Evolutionary conservation across 2,329 filamentous ascomycete species (phyloP).

Genomic region (Aspergillus pseudoglaucus): DNA sequence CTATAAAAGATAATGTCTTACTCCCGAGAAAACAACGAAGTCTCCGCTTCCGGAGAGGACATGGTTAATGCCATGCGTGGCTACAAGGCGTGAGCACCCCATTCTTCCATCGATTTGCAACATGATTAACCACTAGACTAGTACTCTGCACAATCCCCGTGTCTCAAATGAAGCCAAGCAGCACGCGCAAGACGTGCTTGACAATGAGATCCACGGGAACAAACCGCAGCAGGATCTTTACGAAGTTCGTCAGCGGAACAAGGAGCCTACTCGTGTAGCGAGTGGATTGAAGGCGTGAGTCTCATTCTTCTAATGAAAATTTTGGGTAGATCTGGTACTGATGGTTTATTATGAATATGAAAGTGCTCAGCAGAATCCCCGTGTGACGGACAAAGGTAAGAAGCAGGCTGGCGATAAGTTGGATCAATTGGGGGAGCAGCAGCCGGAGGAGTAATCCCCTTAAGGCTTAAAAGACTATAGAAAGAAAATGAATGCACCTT

Average conservation of each 20-base stretch:
- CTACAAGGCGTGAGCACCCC: slow-evolving; percentile 13
- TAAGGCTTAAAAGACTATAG: neutral
- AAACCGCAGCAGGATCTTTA: slow-evolving; percentile 10
- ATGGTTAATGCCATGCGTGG: slow-evolving; percentile 13
- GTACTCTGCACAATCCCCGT: slow-evolving; percentile 13
- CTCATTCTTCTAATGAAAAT: neutral
- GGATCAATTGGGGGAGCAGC: slow-evolving; percentile 7
- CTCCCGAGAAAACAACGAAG: slow-evolving; percentile 6
- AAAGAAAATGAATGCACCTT: neutral
- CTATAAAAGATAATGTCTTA: slow-evolving; percentile 6
- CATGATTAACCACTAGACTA: neutral
- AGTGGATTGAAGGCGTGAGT: slow-evolving; percentile 16
- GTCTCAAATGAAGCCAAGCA: slow-evolving; percentile 18
- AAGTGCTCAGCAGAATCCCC: slow-evolving; percentile 14
- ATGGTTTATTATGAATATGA: neutral
- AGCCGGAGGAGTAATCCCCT: slow-evolving; percentile 2
- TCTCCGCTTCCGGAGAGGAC: slow-evolving; percentile 11
- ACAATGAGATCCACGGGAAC: slow-evolving; percentile 14
- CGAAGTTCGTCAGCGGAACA: slow-evolving; percentile 1
- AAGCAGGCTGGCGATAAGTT: slow-evolving; percentile 12
- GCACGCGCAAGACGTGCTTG: slow-evolving; percentile 17
- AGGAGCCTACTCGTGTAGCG: slow-evolving; percentile 9
- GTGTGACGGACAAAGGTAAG: slow-evolving; percentile 11
- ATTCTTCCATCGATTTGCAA: neutral
- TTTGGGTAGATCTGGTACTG: neutral